Evolutionary conservation across 2,329 filamentous ascomycete species (phyloP), one percentile per base, ranked within the genome.

Genomic region (Alternaria conjuncta): DNA sequence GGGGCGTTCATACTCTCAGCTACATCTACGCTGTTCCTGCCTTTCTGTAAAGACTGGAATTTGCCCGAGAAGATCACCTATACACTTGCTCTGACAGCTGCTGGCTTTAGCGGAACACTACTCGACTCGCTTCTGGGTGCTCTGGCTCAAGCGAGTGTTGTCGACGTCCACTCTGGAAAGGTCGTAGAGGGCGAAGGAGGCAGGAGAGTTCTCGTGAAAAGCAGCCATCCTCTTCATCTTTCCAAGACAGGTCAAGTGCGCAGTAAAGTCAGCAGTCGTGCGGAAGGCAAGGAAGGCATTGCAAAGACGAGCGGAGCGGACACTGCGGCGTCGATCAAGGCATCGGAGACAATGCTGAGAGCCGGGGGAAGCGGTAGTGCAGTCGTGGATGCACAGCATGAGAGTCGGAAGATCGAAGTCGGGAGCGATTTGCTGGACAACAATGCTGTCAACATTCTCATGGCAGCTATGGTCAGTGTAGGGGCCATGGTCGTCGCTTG

Each of bases 361-460:
- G 74, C 72, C 25, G 74, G 72, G 43, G 71, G 66, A 36, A 71
- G 71, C 49, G 67, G 67, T 2, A 66, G 54, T 20, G 66, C 57
- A 13, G 73, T 77, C 8, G 76, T 78, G 20, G 77, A 78, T 63
- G 64, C 63, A 7, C 77, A 82, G 60, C 81, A 79, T 46, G 82
- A 84, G 61, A 84, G 82, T 44, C 72, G 82, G 66, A 87, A 87
- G 72, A 84, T 82, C 81, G 87, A 92, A 78, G 91, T 86, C 65
- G 80, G 91, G 84, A 70, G 84, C 82, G 87, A 97, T 77, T 78
- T 96, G 65, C 83, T 99, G 61, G 94, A 97, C 80, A 99, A 99
- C 80, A 99, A 99, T 79, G 92, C 92, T 58, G 94, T 99, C 72
- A 99, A 99, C 79, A 88, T 97, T 61, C 79, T 95, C 60, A 98